Conservation (phyloP, 1,284 basidiomycete genomes). For the Moesziomyces antarcticus region DNA sequence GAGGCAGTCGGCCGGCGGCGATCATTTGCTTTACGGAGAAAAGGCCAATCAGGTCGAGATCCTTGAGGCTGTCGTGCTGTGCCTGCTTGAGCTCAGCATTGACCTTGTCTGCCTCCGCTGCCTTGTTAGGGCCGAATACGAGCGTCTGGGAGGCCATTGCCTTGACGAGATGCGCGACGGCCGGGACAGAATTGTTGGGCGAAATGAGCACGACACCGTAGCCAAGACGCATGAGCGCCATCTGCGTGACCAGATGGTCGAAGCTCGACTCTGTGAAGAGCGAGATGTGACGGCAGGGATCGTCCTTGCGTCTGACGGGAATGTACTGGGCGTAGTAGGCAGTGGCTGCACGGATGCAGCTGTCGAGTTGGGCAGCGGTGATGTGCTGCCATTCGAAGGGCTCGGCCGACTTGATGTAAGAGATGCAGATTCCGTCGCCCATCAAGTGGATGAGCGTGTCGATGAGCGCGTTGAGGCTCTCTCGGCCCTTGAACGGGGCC, state of each 20-base stretch:
- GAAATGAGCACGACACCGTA: slow-evolving; percentile 43
- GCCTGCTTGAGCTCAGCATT: slow-evolving; percentile 4
- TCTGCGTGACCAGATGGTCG: slow-evolving; percentile 24
- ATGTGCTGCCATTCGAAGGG: slow-evolving; percentile 40
- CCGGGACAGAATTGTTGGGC: slow-evolving; percentile 48
- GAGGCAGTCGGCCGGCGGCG: slow-evolving; percentile 10
- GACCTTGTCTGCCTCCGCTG: slow-evolving; percentile 5
- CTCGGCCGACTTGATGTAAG: slow-evolving; percentile 27
- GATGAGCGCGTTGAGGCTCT: slow-evolving; percentile 32
- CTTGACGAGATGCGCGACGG: slow-evolving; percentile 41
- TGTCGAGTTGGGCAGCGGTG: slow-evolving; percentile 22
- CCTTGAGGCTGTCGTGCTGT: background rate
- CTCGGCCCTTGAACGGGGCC: slow-evolving; percentile 21
- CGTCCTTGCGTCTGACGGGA: slow-evolving; percentile 6
- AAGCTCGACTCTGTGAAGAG: slow-evolving; percentile 22
- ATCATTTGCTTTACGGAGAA: slow-evolving; percentile 6
- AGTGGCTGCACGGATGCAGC: slow-evolving; percentile 29
- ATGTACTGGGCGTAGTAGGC: slow-evolving; percentile 28
- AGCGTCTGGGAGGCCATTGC: slow-evolving; percentile 10
- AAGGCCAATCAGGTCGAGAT: slow-evolving; percentile 2
- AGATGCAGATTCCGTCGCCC: slow-evolving; percentile 17
- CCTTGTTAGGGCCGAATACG: slow-evolving; percentile 10
- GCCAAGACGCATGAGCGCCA: slow-evolving; percentile 39
- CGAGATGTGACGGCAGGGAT: slow-evolving; percentile 24
- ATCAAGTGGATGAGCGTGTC: slow-evolving; percentile 14